Base-by-base conservation (phyloP, 2,329 filamentous ascomycete species). In the Penicillium sp. region DNA sequence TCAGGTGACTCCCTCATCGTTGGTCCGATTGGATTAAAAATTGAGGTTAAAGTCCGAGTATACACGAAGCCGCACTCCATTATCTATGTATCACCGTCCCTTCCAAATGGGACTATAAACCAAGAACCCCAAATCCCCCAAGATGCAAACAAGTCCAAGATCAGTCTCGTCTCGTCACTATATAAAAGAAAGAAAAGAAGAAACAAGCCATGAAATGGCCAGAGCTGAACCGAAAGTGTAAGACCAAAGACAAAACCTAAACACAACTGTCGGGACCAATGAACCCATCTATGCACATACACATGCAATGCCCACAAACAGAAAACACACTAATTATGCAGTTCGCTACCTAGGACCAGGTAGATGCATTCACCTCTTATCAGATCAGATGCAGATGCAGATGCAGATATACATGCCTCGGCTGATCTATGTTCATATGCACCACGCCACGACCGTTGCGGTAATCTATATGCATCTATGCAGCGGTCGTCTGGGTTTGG, bases 401-500 rank as follows among this genome's bases (percentile, higher is more conserved):
- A 20, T 20, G 18, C 18, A 20, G 29, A 4, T 16, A 3, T 2
- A 9, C n/a, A 10, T 34, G 32, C 44, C 44, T 47, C 44, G 44
- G 44, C 29, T 26, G 16, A 42, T 27, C 26, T 32, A 20, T 26
- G 13, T 16, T 32, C 34, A 20, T 20, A 20, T 20, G 18, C 28
- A 27, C 24, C 34, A 14, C 28, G 23, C 24, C 28, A 40, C 24
- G 14, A n/a, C 22, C 40, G 23, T 22, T 24, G 26, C 36, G 23
- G 7, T 23, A 16, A 11, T 13, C 29, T 27, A 24, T 37, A 14
- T 28, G 24, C 16, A 6, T 47, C 51, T 54, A 56, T 44, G 42
- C 54, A 4, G 46, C 38, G 20, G 42, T 44, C 16, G 49, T 48
- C 11, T 48, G 48, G 34, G 51, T 47, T 23, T 49, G 53, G 24